Percentiles rank a stretch among this genome's conserved stretches.
These are phyloP conservation scores for California macrophylla DNA, from an alignment of 441 rosid species.

Conservation along the genomic window DNA sequence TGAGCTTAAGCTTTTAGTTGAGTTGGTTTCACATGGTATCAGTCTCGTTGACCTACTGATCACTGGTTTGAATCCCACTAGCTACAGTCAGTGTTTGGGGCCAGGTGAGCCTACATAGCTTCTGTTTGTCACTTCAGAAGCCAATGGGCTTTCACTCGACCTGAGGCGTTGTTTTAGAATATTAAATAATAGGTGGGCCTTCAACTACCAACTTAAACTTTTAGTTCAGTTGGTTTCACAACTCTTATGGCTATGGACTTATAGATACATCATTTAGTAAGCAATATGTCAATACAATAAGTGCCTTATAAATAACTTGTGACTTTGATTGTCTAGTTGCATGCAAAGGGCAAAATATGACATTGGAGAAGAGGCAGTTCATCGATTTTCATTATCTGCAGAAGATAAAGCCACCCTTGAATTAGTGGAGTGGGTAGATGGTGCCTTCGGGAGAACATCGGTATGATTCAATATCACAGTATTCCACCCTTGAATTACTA, in stretches of 20 bases:
- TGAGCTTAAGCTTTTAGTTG: neutral
- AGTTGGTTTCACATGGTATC: neutral
- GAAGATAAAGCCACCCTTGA: conserved; percentile 98
- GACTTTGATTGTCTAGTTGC: conserved; percentile 53
- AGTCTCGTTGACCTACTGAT: neutral
- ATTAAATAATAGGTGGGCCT: neutral
- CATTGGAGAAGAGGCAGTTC: conserved; percentile 93
- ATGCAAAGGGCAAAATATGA: conserved; percentile 95
- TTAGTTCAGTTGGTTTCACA: neutral
- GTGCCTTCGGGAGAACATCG: conserved; percentile 62
- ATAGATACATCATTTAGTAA: neutral
- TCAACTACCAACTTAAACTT: neutral
- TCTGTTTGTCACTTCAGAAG: neutral
- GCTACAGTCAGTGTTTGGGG: neutral
- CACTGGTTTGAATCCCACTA: neutral
- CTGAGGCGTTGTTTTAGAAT: neutral
- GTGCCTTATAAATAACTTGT: neutral
- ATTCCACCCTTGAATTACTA: no score
- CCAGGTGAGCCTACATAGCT: neutral
- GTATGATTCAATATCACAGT: conserved; percentile 47
- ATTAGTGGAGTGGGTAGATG: conserved; percentile 95
- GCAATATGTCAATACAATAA: neutral
- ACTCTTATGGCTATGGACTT: neutral
- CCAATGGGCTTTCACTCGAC: neutral
- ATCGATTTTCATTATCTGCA: conserved; percentile 86